Base-by-base conservation (phyloP, 2,329 filamentous ascomycete species). In the Claviceps maximensis region DNA sequence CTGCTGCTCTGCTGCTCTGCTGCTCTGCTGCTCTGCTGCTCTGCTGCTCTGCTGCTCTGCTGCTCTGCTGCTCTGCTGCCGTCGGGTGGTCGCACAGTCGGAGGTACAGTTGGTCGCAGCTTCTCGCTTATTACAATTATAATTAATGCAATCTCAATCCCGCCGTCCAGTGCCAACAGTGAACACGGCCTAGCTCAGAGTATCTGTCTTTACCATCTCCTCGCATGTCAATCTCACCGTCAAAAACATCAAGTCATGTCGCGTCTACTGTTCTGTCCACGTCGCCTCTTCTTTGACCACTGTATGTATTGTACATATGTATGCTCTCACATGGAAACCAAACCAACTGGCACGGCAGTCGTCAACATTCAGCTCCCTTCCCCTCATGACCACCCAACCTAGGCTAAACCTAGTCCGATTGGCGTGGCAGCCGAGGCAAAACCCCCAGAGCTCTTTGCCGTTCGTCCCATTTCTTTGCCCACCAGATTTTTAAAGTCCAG, bases 401-500 rank as follows among this genome's bases (percentile, higher is more conserved):
- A 63, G 19, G 63, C 59, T 47, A 68, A 49, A 1, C 66, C 67
- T 48, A 67, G 54, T 21, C 66, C 67, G 49, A 66, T 57, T 17
- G 48, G 51, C 2, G 59, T 50, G n/a, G 29, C 29, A 19, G 29
- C 27, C 27, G 27, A 31, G 17, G 31, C 56, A 15, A 60, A 59
- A 47, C 60, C 58, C 7, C n/a, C 36, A 40, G 46, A 21, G 19
- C 29, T 25, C 47, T 49, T 50, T n/a, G 46, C 3, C 9, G 33
- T 17, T 47, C 62, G 62, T 46, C 68, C 62, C 46, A 74, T 60
- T 41, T 77, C 81, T 58, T 76, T 76, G 17, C 86, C 87, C 15
- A 96, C 83, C 53, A 97, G 69, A 59, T 87, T 87, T 53, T 79
- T 80, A 65, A 98, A 97, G 67, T 98, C 91, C 33, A 98, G 71